phyloP scores from a whole-genome alignment of 768 basidiomycete genomes.

The Cantharellus cinnabarinus region DNA sequence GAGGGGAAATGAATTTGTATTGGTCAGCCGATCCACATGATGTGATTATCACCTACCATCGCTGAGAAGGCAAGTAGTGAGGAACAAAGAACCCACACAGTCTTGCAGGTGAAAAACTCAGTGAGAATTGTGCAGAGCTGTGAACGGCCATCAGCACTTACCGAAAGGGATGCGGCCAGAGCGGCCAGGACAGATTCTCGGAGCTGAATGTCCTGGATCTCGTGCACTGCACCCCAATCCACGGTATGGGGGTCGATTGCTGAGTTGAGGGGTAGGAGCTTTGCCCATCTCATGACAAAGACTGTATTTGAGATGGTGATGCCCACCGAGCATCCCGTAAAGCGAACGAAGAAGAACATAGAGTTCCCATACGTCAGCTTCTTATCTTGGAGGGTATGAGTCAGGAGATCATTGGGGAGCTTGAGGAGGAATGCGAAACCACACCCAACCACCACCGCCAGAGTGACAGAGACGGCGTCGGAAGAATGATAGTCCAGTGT shows the following conservation, averaged over 20 bases:
- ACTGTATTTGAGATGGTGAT: slow-evolving; percentile 58
- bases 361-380: slow-evolving; percentile 64
- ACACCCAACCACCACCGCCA: slow-evolving; percentile 50
- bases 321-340: slow-evolving; percentile 69
- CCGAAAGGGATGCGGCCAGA: not conserved
- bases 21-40: no score
- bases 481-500: slow-evolving; percentile 35
- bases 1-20: no score
- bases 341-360: slow-evolving; percentile 72
- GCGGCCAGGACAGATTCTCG: slow-evolving; percentile 1
- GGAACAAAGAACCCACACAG: no score
- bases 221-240: slow-evolving; percentile 29
- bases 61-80: no score
- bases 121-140: no score
- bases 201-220: slow-evolving; percentile 24
- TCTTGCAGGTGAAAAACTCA: no score
- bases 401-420: slow-evolving; percentile 66
- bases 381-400: slow-evolving; percentile 37
- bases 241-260: slow-evolving; percentile 25
- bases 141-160: no score
- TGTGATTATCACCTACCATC: no score
- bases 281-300: slow-evolving; percentile 35
- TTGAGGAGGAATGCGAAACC: slow-evolving; percentile 74
- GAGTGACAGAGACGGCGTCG: slow-evolving; percentile 27
- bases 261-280: slow-evolving; percentile 29